Base-by-base conservation (phyloP, 2,329 filamentous ascomycete genomes). In the Microdochium paspali region DNA sequence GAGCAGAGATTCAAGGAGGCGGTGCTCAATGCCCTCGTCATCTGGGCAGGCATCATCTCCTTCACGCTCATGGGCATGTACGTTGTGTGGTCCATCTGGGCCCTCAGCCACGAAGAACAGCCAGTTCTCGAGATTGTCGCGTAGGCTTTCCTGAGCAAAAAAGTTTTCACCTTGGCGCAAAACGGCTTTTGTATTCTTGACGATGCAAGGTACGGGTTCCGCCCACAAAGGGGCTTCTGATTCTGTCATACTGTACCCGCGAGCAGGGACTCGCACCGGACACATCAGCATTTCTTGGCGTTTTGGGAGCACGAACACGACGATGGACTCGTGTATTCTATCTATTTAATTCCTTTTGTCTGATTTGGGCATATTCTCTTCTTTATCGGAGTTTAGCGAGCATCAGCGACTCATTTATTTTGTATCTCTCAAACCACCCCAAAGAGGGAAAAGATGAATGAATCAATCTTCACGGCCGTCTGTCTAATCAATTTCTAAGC, bases 1-100 rank as follows among this genome's bases (percentile, higher is more conserved):
- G 20, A 46, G 47, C 47, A 44, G 26, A 39, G 46, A n/a, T 47
- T 47, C 28, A 47, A 47, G 46, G 46, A 47, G 40, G 24, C 24
- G 13, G n/a, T 47, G 23, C 31, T 47, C 28, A 47, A 42, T 21
- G 46, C 46, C 40, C 23, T 44, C 40, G 20, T 47, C 46, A 47
- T 47, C 39, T 47, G 46, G 46, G 12, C 30, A 18, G 40, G 39
- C 40, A 47, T 47, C 40, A 44, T 47, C 24, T 47, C 46, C 23
- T 47, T 47, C 39, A 47, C 46, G 25, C 10, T 28, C 18, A 47
- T 47, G 46, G 46, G 46, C 39, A 32, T 47, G 7, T 47, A 47
- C 46, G 46, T 47, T 18, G n/a, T 47, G 2, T 47, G 31, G 23
- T 47, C 40, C 6, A 39, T 47, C n/a, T 47, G 43, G 39, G 24